A percentile compares a stretch with the other conserved stretches of the same genome.
Conservation (phyloP, 169 alveolate genomes). For the Babesia ovata region DNA sequence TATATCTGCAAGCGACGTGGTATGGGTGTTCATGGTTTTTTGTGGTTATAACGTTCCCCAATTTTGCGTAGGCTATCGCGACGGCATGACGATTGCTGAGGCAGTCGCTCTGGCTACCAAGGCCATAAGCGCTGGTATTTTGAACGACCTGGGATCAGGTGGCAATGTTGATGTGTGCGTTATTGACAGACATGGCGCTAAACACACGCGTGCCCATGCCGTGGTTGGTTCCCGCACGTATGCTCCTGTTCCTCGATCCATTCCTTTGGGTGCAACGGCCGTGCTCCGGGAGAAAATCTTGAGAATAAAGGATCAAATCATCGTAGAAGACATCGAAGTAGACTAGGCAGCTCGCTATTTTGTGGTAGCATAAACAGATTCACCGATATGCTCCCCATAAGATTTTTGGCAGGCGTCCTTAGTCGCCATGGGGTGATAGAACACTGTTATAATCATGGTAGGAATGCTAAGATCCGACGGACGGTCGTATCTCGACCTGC, state of each 20-base stretch:
- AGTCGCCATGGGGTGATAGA: neutral
- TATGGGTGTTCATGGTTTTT: neutral
- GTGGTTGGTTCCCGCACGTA: constrained; percentile 77
- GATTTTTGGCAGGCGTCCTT: neutral
- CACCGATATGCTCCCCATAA: constrained; percentile 7
- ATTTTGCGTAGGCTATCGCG: constrained; percentile 79
- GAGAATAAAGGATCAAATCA: constrained; percentile 68
- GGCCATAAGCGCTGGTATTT: constrained; percentile 96
- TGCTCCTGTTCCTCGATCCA: constrained; percentile 74
- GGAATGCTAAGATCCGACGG: constrained; percentile 35
- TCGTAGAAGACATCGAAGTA: constrained; percentile 64
- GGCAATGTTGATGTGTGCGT: constrained; percentile 93
- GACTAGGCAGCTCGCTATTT: constrained; percentile 9
- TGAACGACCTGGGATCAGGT: constrained; percentile 96
- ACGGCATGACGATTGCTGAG: constrained; percentile 90
- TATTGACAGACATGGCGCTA: constrained; percentile 87
- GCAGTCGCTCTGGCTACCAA: constrained; percentile 88
- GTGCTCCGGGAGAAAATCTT: constrained; percentile 76
- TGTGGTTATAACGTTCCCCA: neutral
- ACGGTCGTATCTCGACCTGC: constrained; percentile 30
- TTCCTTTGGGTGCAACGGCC: constrained; percentile 81
- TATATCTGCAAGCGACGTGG: neutral
- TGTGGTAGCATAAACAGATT: neutral
- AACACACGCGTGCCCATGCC: constrained; percentile 80
- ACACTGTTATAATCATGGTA: constrained; percentile 39